Evolutionary conservation across 1,139 yeast species (phyloP), one percentile per base, ranked within the genome.

Genomic region (Sugiyamaella grinbergsii): DNA sequence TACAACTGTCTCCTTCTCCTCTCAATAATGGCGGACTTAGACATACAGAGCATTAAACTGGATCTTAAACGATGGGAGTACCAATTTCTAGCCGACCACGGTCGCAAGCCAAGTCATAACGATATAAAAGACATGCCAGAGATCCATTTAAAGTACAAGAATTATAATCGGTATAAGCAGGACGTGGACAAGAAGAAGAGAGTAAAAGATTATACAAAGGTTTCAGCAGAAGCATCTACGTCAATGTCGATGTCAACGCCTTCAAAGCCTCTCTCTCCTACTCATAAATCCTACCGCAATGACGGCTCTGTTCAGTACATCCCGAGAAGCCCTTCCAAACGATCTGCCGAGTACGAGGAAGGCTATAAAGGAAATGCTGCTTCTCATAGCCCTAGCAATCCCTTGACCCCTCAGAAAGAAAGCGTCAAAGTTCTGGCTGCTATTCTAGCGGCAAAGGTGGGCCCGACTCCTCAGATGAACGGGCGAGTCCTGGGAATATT

Each of bases 401-500:
- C 47, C 2, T 34, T 42, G 4, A 43, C 47, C 5, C 47, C 47
- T 19, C 40, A 37, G 28, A 43, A 33, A 26, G 24, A 33, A 11
- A 37, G 29, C 7, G 34, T 11, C 19, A 26, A 36, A 18, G 15
- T 43, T 11, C 5, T 26, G 10, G 41, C 41, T 15, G 43, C 54
- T 10, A 31, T 29, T 16, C 20, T 43, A 13, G 47, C 34, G 2
- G 47, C 58, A 0, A 83, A 80, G 55, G 63, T 84, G 15, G 91
- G 91, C 0, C 93, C 93, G 0, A 85, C 93, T 0, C 93, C 93
- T 0, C 91, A 84, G 57, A 75, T 85, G 7, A 76, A 82, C 54
- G 93, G 93, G 0, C 75, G 81, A 37, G 86, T 84, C 0, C 62
- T 83, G 40, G 82, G 90, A 8, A 73, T 85, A 10, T 82, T 85